phyloP scores from a whole-genome alignment of 106 monocot species.

The Dendrobium catenatum region DNA sequence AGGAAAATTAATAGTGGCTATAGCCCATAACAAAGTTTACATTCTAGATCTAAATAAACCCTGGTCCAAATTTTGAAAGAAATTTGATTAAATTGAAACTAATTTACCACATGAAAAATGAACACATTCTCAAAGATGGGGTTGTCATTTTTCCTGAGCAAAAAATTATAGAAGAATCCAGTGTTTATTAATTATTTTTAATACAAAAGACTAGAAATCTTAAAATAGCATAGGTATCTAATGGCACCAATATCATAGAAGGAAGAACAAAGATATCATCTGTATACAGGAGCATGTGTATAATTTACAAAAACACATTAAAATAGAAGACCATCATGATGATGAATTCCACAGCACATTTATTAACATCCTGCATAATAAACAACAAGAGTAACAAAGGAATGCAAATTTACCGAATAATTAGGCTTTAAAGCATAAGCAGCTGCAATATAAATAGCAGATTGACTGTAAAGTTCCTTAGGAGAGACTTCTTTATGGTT shows the following conservation, averaged over 20 bases:
- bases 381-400: neutral
- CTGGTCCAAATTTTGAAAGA: too few species aligned
- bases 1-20: too few species aligned
- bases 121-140: too few species aligned
- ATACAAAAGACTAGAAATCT: neutral
- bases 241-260: neutral
- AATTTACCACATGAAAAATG: too few species aligned
- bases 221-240: neutral
- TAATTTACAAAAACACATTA: neutral
- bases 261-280: neutral
- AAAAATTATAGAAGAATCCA: neutral
- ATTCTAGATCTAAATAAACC: too few species aligned
- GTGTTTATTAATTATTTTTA: neutral
- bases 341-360: neutral
- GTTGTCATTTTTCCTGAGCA: too few species aligned
- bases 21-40: too few species aligned
- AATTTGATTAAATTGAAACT: too few species aligned
- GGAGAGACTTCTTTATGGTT: constrained; percentile 72
- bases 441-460: constrained; percentile 97
- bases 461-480: constrained; percentile 88
- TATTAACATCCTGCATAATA: neutral
- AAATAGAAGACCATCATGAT: neutral
- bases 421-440: constrained; percentile 96
- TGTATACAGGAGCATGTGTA: neutral
- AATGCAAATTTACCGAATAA: constrained; percentile 57